Evolutionary conservation across 306 rosid genomes (phyloP).

Genomic region (Calophaca sinica): DNA sequence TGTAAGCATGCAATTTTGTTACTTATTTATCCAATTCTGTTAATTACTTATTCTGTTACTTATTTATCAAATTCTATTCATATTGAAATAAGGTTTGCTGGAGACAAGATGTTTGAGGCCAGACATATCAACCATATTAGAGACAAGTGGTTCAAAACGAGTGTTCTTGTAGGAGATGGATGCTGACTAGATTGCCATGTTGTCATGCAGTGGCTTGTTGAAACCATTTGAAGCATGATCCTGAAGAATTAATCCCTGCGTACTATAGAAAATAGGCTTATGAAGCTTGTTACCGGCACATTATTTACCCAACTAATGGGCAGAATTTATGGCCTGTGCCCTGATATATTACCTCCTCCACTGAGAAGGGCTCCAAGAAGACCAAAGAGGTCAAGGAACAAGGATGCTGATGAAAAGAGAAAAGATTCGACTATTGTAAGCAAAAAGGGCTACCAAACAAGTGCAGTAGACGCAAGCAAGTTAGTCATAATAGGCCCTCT

Average conservation of each 20-base stretch:
- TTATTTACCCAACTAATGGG: no score
- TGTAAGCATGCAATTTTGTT: no score
- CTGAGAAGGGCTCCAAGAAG: not conserved
- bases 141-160: not conserved
- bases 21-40: no score
- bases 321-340: no score
- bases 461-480: not conserved
- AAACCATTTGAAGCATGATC: no score
- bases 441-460: not conserved
- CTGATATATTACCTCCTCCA: not conserved
- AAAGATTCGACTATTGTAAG: not conserved
- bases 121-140: not conserved
- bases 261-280: no score
- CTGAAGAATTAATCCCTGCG: no score
- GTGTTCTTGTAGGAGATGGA: not conserved
- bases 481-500: not conserved
- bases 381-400: not conserved
- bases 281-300: no score
- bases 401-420: not conserved
- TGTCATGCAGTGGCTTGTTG: no score
- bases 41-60: no score
- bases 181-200: not conserved
- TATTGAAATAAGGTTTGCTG: not conserved
- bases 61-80: no score
- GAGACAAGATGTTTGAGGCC: not conserved